A percentile compares a stretch with the other conserved stretches of the same genome.
These are phyloP conservation scores for Talaromyces islandicus DNA, from an alignment of 2,329 filamentous ascomycete genomes.

Conservation along the genomic window DNA sequence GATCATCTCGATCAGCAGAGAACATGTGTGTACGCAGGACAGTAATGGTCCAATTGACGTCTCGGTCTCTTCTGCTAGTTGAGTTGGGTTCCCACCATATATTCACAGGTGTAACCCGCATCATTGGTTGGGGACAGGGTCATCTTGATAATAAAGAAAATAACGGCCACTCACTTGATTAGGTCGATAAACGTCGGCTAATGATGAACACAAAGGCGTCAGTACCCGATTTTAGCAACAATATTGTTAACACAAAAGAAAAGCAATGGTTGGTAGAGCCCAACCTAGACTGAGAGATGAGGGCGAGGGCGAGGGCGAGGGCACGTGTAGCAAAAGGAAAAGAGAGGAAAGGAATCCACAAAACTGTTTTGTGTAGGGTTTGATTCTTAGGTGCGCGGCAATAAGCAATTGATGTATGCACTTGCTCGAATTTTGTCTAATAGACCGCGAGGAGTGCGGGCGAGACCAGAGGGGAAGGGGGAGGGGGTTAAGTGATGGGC, in stretches of 20 bases:
- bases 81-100: background rate
- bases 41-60: background rate
- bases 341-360: background rate
- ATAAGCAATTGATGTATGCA: background rate
- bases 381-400: background rate
- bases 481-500: slow-evolving; percentile 15
- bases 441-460: slow-evolving; percentile 11
- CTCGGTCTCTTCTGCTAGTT: background rate
- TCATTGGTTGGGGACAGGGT: background rate
- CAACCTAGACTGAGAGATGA: background rate
- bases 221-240: slow-evolving; percentile 13
- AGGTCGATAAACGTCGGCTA: slow-evolving; percentile 44
- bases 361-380: background rate
- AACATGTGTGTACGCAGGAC: background rate
- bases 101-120: background rate
- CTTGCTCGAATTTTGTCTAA: slow-evolving; percentile 8
- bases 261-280: background rate
- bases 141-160: slow-evolving; percentile 9
- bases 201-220: slow-evolving; percentile 18
- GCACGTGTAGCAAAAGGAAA: background rate
- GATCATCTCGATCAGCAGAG: background rate
- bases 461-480: slow-evolving; percentile 23
- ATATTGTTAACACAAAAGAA: background rate
- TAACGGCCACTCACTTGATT: slow-evolving; percentile 36
- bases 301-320: background rate